Percentiles rank a stretch among this genome's conserved stretches.
Evolutionary conservation across 1,284 basidiomycete species (phyloP).

Genomic region (Anthracocystis setariae): DNA sequence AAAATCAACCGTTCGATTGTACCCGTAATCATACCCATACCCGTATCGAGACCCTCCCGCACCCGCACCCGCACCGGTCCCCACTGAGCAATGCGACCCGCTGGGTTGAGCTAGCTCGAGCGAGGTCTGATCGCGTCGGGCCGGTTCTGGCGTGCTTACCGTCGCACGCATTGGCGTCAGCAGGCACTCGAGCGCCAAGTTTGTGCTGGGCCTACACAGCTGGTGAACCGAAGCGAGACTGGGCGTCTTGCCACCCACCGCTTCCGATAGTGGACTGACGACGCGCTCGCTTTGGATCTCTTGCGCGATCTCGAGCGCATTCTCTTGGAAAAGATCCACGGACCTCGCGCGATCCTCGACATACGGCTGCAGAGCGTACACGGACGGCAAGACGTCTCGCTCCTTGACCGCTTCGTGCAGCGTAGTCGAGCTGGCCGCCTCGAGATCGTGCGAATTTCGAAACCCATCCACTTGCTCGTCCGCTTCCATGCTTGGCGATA

Average conservation of each 20-base stretch:
- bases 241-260: not conserved
- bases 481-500: constrained; percentile 10
- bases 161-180: constrained; percentile 2
- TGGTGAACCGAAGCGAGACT: no score
- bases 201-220: no score
- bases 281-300: no score
- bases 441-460: not conserved
- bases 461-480: no score
- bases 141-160: constrained; percentile 5
- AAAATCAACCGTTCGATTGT: constrained; percentile 18
- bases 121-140: not conserved
- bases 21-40: constrained; percentile 10
- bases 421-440: not conserved
- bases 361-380: not conserved
- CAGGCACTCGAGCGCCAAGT: not conserved
- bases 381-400: not conserved
- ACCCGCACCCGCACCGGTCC: no score
- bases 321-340: constrained; percentile 12
- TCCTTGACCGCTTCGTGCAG: not conserved
- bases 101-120: no score
- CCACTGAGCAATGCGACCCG: no score
- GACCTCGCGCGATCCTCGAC: constrained; percentile 2
- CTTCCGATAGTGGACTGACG: not conserved
- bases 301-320: not conserved
- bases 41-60: not conserved